Conservation (phyloP, 495 filamentous ascomycete species). For the Podospora pseudoanserina region DNA sequence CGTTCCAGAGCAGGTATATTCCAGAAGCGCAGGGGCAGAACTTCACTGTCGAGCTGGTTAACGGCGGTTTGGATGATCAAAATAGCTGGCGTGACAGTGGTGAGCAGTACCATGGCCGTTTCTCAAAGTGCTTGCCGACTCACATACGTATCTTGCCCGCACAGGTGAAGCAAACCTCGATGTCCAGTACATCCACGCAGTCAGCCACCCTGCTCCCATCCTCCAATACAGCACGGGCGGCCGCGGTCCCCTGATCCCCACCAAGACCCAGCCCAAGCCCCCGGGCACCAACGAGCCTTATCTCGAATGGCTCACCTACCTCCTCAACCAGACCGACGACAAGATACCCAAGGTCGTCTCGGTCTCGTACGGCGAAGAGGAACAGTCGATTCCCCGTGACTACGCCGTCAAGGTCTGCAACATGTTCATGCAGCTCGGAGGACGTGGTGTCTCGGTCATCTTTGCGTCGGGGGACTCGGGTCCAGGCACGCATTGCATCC, state of each 20-base stretch:
- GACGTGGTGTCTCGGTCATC: conserved; percentile 71
- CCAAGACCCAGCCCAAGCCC: conserved; percentile 47
- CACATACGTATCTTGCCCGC: background rate
- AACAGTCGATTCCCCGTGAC: conserved; percentile 64
- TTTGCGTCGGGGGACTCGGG: conserved; percentile 71
- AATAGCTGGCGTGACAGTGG: conserved; percentile 31
- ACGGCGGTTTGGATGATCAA: conserved; percentile 51
- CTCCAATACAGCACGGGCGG: conserved; percentile 44
- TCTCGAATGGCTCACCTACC: conserved; percentile 64
- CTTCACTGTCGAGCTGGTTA: conserved; percentile 60
- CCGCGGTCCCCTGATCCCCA: conserved; percentile 54
- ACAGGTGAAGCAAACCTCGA: conserved; percentile 69
- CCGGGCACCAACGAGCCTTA: conserved; percentile 73
- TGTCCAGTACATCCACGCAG: conserved; percentile 62
- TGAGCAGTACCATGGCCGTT: conserved; percentile 10
- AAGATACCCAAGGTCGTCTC: conserved; percentile 71
- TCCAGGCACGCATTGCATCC: conserved; percentile 63
- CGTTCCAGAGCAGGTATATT: conserved; percentile 49
- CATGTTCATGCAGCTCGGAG: conserved; percentile 60
- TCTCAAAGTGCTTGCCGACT: background rate
- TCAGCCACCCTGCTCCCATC: conserved; percentile 37
- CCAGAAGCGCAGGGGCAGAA: conserved; percentile 46
- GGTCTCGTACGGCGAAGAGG: conserved; percentile 79
- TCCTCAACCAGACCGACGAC: conserved; percentile 31
- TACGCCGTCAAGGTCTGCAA: conserved; percentile 71